Conservation (phyloP, 352 stramenopile species). For the Phytophthora rubi region DNA sequence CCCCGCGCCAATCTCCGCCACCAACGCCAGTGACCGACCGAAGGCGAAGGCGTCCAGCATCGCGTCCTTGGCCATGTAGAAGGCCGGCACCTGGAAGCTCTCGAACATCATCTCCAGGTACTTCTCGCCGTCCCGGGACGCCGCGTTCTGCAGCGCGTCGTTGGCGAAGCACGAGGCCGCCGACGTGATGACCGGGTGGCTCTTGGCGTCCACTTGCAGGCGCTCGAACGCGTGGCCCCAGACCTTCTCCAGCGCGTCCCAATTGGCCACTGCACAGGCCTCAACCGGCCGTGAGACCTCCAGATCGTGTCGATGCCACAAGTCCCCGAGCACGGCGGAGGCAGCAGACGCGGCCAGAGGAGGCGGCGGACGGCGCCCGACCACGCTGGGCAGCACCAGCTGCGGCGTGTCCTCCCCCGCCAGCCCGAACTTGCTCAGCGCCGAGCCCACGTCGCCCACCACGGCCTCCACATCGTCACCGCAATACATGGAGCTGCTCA, state of each 20-base stretch:
- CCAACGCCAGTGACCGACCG: constrained; percentile 84
- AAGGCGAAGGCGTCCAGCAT: constrained; percentile 93
- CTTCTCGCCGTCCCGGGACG: constrained; percentile 68
- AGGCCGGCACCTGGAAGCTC: constrained; percentile 87
- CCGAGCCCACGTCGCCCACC: constrained; percentile 93
- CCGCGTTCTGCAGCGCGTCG: constrained; percentile 64
- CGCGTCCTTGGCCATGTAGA: constrained; percentile 92
- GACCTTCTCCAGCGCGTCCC: constrained; percentile 88
- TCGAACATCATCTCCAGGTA: constrained; percentile 95
- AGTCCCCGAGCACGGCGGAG: constrained; percentile 51
- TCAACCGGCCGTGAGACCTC: constrained; percentile 68
- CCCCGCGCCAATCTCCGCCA: constrained; percentile 90
- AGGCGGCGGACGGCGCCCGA: constrained; percentile 45
- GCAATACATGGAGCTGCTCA: constrained; percentile 89
- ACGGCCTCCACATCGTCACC: constrained; percentile 96
- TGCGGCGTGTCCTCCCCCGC: constrained; percentile 95
- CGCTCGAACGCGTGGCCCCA: constrained; percentile 81
- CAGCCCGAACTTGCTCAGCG: constrained; percentile 94
- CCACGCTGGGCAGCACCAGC: constrained; percentile 81
- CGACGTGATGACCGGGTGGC: constrained; percentile 83
- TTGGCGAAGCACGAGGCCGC: constrained; percentile 78
- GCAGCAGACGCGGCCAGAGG: constrained; percentile 11
- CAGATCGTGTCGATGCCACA: constrained; percentile 61
- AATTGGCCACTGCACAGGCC: constrained; percentile 69
- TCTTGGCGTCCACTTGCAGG: constrained; percentile 68